Percentiles rank a stretch among this genome's conserved stretches.
Conservation (phyloP, 148 eudicot genomes). For the Vaccinium myrtillus region DNA sequence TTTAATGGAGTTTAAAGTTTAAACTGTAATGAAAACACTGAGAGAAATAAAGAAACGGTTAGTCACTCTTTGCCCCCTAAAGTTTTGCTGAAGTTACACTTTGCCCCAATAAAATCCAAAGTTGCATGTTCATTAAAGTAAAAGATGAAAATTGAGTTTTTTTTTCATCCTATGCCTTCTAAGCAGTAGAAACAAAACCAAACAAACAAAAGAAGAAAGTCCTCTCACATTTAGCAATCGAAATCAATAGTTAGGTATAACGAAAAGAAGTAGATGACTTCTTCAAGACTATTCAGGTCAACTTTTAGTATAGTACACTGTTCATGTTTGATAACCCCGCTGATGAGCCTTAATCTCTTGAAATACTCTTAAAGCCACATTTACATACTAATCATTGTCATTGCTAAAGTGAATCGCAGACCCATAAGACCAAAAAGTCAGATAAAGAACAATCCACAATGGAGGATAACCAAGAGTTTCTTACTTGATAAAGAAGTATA, state of each 20-base stretch:
- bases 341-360: background rate
- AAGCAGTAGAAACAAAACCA: no score
- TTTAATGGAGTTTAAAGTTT: background rate
- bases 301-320: background rate
- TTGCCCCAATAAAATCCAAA: background rate
- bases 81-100: background rate
- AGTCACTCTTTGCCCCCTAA: background rate
- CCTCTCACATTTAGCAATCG: background rate
- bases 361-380: background rate
- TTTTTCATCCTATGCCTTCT: no score
- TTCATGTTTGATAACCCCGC: background rate
- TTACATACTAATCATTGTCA: background rate
- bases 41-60: background rate
- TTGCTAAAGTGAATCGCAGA: background rate
- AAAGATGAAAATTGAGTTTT: background rate
- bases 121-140: background rate
- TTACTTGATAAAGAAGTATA: slow-evolving; percentile 41
- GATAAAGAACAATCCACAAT: background rate
- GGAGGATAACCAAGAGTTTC: slow-evolving; percentile 15
- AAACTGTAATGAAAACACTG: background rate
- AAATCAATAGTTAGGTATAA: background rate
- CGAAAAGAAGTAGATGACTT: background rate
- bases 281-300: background rate
- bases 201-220: no score
- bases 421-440: background rate